Conservation (phyloP, 345 rosid species). For the Clarkia xantiana region DNA sequence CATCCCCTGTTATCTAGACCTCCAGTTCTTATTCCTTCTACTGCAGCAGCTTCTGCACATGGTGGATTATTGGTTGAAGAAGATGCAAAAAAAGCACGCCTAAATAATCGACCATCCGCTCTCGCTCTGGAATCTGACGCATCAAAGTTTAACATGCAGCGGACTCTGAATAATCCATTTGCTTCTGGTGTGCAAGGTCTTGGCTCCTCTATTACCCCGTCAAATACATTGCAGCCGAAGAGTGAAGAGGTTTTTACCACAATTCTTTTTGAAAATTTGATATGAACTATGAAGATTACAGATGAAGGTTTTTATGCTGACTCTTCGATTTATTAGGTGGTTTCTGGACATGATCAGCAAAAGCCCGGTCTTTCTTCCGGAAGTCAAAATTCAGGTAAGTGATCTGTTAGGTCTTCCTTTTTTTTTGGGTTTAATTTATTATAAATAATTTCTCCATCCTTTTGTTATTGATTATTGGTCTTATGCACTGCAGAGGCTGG, state of each 20-base stretch:
- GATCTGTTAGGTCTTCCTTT: not conserved
- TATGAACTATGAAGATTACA: not conserved
- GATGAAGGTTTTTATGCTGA: slow-evolving; percentile 1
- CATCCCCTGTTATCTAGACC: slow-evolving; percentile 53
- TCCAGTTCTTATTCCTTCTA: slow-evolving; percentile 30
- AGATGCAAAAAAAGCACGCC: slow-evolving; percentile 19
- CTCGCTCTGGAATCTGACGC: slow-evolving; percentile 28
- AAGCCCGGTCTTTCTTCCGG: slow-evolving; percentile 2
- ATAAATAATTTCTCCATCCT: too few species aligned
- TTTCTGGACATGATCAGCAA: slow-evolving; percentile 7
- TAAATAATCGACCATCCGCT: slow-evolving; percentile 18
- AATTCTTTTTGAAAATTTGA: slow-evolving; percentile 5
- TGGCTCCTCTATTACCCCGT: slow-evolving; percentile 23
- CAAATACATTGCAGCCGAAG: slow-evolving; percentile 38
- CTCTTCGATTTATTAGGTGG: slow-evolving; percentile 2
- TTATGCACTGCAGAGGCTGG: slow-evolving; percentile 37
- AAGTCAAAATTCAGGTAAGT: slow-evolving; percentile 12
- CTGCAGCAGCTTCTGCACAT: slow-evolving; percentile 28
- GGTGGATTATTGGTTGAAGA: slow-evolving; percentile 77
- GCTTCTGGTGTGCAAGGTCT: slow-evolving; percentile 22
- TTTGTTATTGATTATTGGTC: not conserved
- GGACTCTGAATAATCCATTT: slow-evolving; percentile 26
- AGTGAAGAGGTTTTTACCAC: slow-evolving; percentile 51
- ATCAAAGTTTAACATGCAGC: slow-evolving; percentile 32
- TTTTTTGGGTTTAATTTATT: too few species aligned